Conservation (phyloP, 1,284 basidiomycete species). For the Cutaneotrichosporon sp. region DNA sequence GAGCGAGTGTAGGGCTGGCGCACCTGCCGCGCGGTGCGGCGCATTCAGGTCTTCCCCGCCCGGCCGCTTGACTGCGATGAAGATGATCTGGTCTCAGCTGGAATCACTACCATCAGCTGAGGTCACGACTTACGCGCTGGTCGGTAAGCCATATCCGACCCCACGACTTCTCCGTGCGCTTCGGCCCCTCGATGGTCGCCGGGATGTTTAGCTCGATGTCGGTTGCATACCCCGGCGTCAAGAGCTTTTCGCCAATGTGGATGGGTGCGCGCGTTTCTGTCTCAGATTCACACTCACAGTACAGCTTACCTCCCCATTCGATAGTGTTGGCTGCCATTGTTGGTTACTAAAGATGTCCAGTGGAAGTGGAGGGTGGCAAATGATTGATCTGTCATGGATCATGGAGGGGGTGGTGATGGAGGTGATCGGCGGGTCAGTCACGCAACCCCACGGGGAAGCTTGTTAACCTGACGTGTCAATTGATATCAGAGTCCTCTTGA, state of each 20-base stretch:
- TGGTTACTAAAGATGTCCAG: neutral
- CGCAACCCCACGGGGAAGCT: neutral
- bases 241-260: conserved; percentile 33
- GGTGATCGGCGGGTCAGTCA: neutral
- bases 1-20: conserved; percentile 33
- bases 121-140: conserved; percentile 35
- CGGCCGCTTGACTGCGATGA: conserved; percentile 19
- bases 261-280: conserved; percentile 16
- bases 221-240: conserved; percentile 33
- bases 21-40: conserved; percentile 22
- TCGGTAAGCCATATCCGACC: conserved; percentile 47
- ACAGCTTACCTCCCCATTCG: conserved; percentile 10
- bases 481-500: neutral
- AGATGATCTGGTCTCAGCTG: conserved; percentile 29
- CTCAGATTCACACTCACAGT: neutral
- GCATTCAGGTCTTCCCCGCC: conserved; percentile 15
- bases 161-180: conserved; percentile 36
- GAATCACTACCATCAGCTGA: too few relatives aligned
- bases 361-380: neutral
- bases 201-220: conserved; percentile 45
- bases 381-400: neutral
- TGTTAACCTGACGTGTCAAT: conserved; percentile 9
- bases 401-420: neutral
- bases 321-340: conserved; percentile 26
- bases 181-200: conserved; percentile 45